phyloP scores from a whole-genome alignment of 306 rosid species.

The Betula pendula region DNA sequence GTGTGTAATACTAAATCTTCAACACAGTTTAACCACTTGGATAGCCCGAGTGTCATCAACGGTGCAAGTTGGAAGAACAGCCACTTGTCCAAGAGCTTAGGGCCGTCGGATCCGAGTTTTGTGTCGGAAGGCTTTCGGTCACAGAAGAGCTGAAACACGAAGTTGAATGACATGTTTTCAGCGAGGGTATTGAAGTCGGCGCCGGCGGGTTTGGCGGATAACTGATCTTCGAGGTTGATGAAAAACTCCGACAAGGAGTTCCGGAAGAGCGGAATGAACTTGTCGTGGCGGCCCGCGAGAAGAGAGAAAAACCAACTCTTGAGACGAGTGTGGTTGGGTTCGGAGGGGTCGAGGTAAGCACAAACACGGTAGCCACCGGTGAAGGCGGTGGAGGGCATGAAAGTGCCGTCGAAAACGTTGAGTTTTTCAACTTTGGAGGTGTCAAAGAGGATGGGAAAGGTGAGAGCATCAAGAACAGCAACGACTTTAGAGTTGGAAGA shows the following conservation, averaged over 20 bases:
- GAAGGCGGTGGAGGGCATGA: slow-evolving; percentile 67
- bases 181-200: slow-evolving; percentile 32
- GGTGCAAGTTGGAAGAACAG: slow-evolving; percentile 57
- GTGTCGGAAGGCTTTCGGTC: slow-evolving; percentile 32
- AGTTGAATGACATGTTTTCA: slow-evolving; percentile 42
- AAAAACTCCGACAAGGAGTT: slow-evolving; percentile 32
- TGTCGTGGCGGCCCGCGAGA: slow-evolving; percentile 33
- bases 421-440: slow-evolving; percentile 52
- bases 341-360: slow-evolving; percentile 62
- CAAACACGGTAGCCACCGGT: slow-evolving; percentile 72
- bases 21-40: slow-evolving; percentile 34
- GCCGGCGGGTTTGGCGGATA: slow-evolving; percentile 1
- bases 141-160: slow-evolving; percentile 46
- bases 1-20: slow-evolving; percentile 59
- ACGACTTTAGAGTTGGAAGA: slow-evolving; percentile 53
- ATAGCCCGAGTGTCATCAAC: slow-evolving; percentile 33
- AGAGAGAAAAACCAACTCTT: slow-evolving; percentile 43
- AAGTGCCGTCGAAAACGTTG: slow-evolving; percentile 71
- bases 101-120: slow-evolving; percentile 39
- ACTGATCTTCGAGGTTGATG: slow-evolving; percentile 30
- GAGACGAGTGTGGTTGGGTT: slow-evolving; percentile 46
- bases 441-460: slow-evolving; percentile 66
- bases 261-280: slow-evolving; percentile 52
- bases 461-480: slow-evolving; percentile 54
- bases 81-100: slow-evolving; percentile 41